Evolutionary conservation across 2,329 filamentous ascomycete species (phyloP), one percentile per base, ranked within the genome.

Genomic region (Fusarium continuum): DNA sequence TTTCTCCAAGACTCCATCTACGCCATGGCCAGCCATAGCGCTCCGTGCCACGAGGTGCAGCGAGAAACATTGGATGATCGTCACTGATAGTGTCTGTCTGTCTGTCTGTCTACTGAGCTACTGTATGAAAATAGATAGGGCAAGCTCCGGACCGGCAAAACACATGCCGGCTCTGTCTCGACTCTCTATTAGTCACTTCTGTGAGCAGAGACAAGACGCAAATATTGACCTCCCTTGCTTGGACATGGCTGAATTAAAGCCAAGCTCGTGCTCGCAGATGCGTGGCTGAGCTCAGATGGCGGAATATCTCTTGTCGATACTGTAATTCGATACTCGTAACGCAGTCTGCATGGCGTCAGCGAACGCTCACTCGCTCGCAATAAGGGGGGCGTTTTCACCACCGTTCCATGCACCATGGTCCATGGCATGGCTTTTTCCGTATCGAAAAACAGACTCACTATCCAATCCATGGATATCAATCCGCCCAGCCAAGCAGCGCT

Each of bases 331-430:
- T 23, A 14, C 17, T 45, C 10, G 34, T 29, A 10, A 32, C 26
- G 41, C 23, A 55, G 56, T 36, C 23, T 26, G 28, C 26, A 67
- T 70, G 65, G 59, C 67, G 67, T 70, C 61, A 69, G 64, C 51
- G 46, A 46, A 48, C 25, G 23, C 43, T 59, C 44, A 20, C 32
- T 54, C 51, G 50, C 62, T 68, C 67, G 64, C 53, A 50, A 68
- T 59, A 35, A 29, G 41, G 56, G 39, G 34, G 32, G 28, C 48
- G 23, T 50, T 53, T 31, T 32, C 23, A 20, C 43, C 45, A 32
- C 35, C 25, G 32, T 31, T 25, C 14, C 34, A 35, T 46, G 22
- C n/a, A 39, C 14, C 26, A 6, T 13, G 10, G 17, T 26, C 5
- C 38, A 38, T 38, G 22, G 23, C 19, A 60, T 43, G 55, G 25